Evolutionary conservation across 2,329 filamentous ascomycete species (phyloP).

Genomic region (Pezicula neosporulosa): DNA sequence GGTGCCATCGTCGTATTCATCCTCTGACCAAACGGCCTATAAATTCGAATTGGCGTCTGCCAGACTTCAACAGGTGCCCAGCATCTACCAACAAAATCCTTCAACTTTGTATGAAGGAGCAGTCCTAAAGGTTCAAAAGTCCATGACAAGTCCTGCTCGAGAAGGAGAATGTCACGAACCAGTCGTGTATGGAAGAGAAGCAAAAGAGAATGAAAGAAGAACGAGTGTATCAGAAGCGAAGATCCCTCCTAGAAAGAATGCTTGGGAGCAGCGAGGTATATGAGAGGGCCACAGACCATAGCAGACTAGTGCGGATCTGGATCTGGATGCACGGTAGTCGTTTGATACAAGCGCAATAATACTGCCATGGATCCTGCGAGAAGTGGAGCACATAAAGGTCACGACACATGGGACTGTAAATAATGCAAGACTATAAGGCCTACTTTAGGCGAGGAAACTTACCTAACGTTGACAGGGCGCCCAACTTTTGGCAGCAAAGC

Average conservation of each 20-base stretch:
- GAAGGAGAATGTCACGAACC: constrained; percentile 26
- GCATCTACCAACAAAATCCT: constrained; percentile 15
- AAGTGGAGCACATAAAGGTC: constrained; percentile 2
- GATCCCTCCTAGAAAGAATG: constrained; percentile 3
- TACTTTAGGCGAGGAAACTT: too few species aligned
- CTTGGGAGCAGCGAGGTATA: neutral
- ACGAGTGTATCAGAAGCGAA: constrained; percentile 13
- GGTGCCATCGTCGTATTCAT: constrained; percentile 29
- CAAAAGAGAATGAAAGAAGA: constrained; percentile 11
- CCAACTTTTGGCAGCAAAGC: neutral
- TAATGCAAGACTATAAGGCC: neutral
- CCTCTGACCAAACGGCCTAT: constrained; percentile 18
- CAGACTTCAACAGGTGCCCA: constrained; percentile 16
- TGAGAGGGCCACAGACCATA: neutral
- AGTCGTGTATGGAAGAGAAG: constrained; percentile 26
- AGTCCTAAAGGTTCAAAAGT: constrained; percentile 5
- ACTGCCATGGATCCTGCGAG: neutral
- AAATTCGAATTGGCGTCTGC: constrained; percentile 14
- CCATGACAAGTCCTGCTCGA: constrained; percentile 14
- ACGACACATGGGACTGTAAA: neutral
- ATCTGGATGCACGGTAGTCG: neutral
- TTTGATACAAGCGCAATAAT: constrained; percentile 1
- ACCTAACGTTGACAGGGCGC: neutral
- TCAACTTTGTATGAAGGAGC: neutral
- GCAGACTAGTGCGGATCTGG: neutral